These are phyloP conservation scores for Xerocomus brunneocitrinus DNA, from an alignment of 768 basidiomycete species.

Conservation along the genomic window DNA sequence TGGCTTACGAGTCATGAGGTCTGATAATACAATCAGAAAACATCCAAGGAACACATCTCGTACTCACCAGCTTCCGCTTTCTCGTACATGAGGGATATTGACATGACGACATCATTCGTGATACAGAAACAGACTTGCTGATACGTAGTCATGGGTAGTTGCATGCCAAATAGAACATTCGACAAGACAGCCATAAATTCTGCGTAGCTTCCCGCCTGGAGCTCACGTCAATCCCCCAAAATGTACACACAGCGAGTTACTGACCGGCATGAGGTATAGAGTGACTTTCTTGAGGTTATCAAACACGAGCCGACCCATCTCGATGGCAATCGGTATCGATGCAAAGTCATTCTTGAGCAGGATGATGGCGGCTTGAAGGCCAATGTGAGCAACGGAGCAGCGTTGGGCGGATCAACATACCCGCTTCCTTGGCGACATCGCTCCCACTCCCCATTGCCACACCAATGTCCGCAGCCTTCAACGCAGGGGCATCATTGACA, in stretches of 20 bases:
- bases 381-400: background rate
- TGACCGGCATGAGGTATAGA: slow-evolving; percentile 39
- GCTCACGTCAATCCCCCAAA: background rate
- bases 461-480: slow-evolving; percentile 53
- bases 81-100: slow-evolving; percentile 48
- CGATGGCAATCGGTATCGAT: slow-evolving; percentile 53
- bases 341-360: slow-evolving; percentile 55
- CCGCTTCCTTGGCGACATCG: slow-evolving; percentile 52
- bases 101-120: slow-evolving; percentile 47
- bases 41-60: background rate
- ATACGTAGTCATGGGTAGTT: slow-evolving; percentile 49
- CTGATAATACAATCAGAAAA: slow-evolving; percentile 14
- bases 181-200: slow-evolving; percentile 55
- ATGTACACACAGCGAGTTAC: background rate
- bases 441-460: slow-evolving; percentile 47
- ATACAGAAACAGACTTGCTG: slow-evolving; percentile 54
- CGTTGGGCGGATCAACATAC: slow-evolving; percentile 21
- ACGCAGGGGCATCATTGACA: slow-evolving; percentile 47
- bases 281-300: slow-evolving; percentile 53
- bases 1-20: slow-evolving; percentile 46
- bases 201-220: slow-evolving; percentile 48
- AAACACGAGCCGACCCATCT: slow-evolving; percentile 56
- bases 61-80: slow-evolving; percentile 43
- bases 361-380: slow-evolving; percentile 36
- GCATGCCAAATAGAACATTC: slow-evolving; percentile 58